These are phyloP conservation scores for Penicillium sp. DNA, from an alignment of 2,329 filamentous ascomycete genomes.

Conservation along the genomic window DNA sequence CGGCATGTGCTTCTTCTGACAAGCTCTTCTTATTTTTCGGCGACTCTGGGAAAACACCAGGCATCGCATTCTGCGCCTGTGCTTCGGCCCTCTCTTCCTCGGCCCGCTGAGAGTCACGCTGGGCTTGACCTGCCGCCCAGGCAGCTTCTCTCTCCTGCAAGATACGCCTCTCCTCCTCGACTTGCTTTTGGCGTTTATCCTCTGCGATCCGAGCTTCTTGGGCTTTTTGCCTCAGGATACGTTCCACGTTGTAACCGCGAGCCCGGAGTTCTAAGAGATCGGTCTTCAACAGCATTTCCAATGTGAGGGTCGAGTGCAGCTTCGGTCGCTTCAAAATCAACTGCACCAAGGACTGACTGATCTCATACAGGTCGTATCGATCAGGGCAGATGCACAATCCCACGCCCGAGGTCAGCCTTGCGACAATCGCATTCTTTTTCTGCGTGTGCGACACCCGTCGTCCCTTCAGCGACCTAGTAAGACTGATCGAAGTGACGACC, in stretches of 20 bases:
- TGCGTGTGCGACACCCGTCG: conserved; percentile 62
- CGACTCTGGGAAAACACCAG: conserved; percentile 63
- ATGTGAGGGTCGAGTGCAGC: conserved; percentile 77
- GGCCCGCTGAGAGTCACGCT: conserved; percentile 27
- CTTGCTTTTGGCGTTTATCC: conserved; percentile 62
- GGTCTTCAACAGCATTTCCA: conserved; percentile 82
- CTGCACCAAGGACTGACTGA: conserved; percentile 76
- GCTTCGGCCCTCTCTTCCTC: conserved; percentile 19
- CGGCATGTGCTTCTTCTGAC: conserved; percentile 16
- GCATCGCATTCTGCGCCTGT: conserved; percentile 50
- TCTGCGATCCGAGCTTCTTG: conserved; percentile 82
- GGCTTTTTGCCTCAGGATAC: conserved; percentile 79
- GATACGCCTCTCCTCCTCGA: conserved; percentile 62
- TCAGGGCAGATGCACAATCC: conserved; percentile 67
- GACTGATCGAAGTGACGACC: conserved; percentile 66
- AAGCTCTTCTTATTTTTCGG: conserved; percentile 42
- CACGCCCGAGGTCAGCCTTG: conserved; percentile 48
- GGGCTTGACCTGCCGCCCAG: conserved; percentile 38
- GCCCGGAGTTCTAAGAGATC: conserved; percentile 71
- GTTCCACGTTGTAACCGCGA: conserved; percentile 92
- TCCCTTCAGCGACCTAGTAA: conserved; percentile 66
- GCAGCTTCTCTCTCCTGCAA: conserved; percentile 53
- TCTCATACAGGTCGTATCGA: conserved; percentile 77
- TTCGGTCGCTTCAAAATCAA: conserved; percentile 72
- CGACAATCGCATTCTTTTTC: conserved; percentile 65